Evolutionary conservation across 768 basidiomycete species (phyloP).

Genomic region (Boletus edulis): DNA sequence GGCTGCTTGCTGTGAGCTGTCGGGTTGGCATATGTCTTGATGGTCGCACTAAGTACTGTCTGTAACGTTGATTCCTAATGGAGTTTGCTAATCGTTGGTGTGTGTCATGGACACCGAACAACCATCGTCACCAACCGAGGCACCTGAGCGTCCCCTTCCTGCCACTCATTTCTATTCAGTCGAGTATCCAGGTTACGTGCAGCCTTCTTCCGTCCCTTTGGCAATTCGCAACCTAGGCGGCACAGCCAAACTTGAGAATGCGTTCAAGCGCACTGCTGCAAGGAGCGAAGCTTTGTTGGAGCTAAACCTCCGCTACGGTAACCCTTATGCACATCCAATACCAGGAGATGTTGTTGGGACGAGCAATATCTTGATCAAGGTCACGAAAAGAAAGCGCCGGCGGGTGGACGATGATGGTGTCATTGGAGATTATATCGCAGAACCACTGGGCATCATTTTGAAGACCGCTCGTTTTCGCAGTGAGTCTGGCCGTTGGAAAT

Average conservation of each 20-base stretch:
- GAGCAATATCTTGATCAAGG: conserved; percentile 80
- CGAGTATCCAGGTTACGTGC: conserved; percentile 90
- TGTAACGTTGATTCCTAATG: not conserved
- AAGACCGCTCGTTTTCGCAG: conserved; percentile 91
- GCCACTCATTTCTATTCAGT: conserved; percentile 69
- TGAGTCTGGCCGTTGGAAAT: conserved; percentile 38
- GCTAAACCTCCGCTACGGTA: conserved; percentile 67
- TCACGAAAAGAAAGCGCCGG: conserved; percentile 71
- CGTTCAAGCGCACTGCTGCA: conserved; percentile 69
- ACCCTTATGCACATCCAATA: conserved; percentile 81
- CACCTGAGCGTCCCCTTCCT: conserved; percentile 47
- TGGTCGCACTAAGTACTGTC: too few species aligned
- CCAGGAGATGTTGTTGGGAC: conserved; percentile 75
- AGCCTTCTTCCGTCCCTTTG: conserved; percentile 52
- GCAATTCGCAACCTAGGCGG: conserved; percentile 71
- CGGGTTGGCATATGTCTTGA: too few species aligned
- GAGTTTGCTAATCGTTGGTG: not conserved
- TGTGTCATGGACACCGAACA: conserved; percentile 11
- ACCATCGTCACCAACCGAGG: conserved; percentile 21
- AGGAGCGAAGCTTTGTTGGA: conserved; percentile 70
- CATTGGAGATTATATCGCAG: conserved; percentile 70
- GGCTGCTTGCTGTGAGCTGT: not conserved
- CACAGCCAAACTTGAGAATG: conserved; percentile 65
- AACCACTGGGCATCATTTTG: conserved; percentile 70
- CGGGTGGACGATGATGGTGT: conserved; percentile 22